Conservation (phyloP, 371 early-diverging fungal species). For the Mortierella sp. region DNA sequence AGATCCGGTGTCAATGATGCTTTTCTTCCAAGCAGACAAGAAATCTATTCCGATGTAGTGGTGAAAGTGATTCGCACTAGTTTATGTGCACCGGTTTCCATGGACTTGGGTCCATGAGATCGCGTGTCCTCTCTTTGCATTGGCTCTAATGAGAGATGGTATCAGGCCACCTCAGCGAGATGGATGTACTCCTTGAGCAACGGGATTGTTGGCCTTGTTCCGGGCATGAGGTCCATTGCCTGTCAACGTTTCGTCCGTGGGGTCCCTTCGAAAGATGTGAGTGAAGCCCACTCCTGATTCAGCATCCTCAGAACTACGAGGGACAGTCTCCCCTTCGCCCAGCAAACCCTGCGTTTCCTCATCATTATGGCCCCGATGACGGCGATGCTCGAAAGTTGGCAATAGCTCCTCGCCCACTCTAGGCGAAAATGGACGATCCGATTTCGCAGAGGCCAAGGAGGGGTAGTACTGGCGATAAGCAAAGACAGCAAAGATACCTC, state of each 20-base stretch:
- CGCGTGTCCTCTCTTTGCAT: no score
- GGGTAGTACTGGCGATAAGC: slow-evolving; percentile 75
- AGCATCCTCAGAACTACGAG: not conserved
- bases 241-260: slow-evolving; percentile 6
- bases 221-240: not conserved
- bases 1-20: no score
- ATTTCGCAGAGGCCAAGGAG: slow-evolving; percentile 22
- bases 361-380: slow-evolving; percentile 7
- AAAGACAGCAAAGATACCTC: slow-evolving; percentile 68
- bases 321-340: slow-evolving; percentile 2
- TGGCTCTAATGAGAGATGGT: no score
- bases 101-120: no score
- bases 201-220: not conserved
- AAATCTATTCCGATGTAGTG: no score
- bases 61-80: no score
- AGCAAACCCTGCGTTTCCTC: slow-evolving; percentile 5
- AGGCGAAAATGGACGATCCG: slow-evolving; percentile 49
- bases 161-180: no score
- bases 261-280: slow-evolving; percentile 29
- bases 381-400: slow-evolving; percentile 12
- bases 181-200: no score
- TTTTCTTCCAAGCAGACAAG: no score
- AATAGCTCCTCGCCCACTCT: slow-evolving; percentile 28
- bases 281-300: slow-evolving; percentile 15
- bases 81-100: no score